Evolutionary conservation across 2,329 filamentous ascomycete genomes (phyloP).

Genomic region (Neonectria magnoliae): DNA sequence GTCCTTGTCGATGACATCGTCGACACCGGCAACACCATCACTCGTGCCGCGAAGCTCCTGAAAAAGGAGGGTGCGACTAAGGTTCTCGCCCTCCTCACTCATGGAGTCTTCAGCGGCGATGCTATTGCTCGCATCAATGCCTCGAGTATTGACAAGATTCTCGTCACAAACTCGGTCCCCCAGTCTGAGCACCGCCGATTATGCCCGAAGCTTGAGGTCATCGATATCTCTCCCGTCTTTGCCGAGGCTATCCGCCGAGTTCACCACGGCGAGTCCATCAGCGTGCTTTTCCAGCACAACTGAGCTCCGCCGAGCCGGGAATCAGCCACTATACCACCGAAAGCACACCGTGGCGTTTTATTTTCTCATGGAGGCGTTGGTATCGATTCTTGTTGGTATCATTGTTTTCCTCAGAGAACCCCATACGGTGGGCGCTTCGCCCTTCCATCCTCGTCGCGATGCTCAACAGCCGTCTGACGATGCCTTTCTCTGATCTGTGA

Average conservation of each 20-base stretch:
- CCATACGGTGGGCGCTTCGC: conserved; percentile 12
- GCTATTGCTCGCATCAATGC: conserved; percentile 94
- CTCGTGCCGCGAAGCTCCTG: conserved; percentile 92
- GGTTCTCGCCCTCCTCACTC: conserved; percentile 92
- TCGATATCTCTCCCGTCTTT: conserved; percentile 91
- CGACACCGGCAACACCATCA: conserved; percentile 97
- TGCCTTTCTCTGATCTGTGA: conserved; percentile 28
- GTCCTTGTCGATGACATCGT: conserved; percentile 95
- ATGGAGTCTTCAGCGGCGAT: conserved; percentile 94
- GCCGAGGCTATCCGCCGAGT: conserved; percentile 95
- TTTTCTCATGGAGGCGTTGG: conserved; percentile 18
- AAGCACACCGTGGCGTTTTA: conserved; percentile 25
- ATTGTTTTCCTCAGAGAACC: conserved; percentile 17
- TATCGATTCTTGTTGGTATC: conserved; percentile 16
- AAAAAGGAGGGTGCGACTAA: conserved; percentile 94
- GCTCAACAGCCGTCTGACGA: conserved; percentile 22
- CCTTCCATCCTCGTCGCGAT: conserved; percentile 22
- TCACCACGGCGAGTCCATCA: conserved; percentile 98
- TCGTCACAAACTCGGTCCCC: conserved; percentile 95
- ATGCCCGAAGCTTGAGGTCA: conserved; percentile 89
- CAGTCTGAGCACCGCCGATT: conserved; percentile 81
- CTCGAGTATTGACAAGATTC: conserved; percentile 89
- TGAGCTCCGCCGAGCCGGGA: conserved; percentile 28
- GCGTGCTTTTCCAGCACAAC: conserved; percentile 77
- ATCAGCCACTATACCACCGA: conserved; percentile 19